phyloP scores from a whole-genome alignment of 306 rosid species.

The Inga oerstediana region DNA sequence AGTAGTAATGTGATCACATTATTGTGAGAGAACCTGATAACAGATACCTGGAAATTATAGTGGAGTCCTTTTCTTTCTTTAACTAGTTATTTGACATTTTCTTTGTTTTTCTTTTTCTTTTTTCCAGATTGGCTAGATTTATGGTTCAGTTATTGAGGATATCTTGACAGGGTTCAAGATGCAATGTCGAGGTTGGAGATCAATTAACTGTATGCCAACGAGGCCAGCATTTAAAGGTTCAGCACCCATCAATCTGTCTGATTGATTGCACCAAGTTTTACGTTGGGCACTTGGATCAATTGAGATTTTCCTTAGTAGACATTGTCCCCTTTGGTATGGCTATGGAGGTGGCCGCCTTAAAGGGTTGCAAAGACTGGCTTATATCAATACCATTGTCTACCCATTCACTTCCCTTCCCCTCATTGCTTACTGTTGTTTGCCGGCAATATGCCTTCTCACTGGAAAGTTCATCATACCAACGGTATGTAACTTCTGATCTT shows the following conservation, averaged over 20 bases:
- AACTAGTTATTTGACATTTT: too few relatives aligned
- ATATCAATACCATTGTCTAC: conserved; percentile 92
- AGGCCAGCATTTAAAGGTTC: conserved; percentile 99
- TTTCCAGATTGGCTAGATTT: conserved; percentile 91
- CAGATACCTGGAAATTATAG: too few relatives aligned
- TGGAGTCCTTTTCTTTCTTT: too few relatives aligned
- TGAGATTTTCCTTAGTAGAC: conserved; percentile 95
- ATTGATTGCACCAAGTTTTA: conserved; percentile 93
- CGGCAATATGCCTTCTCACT: conserved; percentile 96
- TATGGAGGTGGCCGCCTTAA: too few relatives aligned
- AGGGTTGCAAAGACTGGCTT: conserved; percentile 88
- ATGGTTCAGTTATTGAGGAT: conserved; percentile 98
- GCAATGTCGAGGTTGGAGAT: conserved; percentile 99
- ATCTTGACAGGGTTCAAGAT: conserved; percentile 95
- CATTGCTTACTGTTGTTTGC: conserved; percentile 86
- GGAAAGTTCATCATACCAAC: conserved; percentile 98
- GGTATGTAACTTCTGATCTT: conserved; percentile 48
- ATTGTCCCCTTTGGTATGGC: too few relatives aligned
- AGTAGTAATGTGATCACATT: background rate
- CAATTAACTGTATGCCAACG: conserved; percentile 91
- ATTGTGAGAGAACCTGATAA: too few relatives aligned
- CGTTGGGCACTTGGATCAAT: conserved; percentile 99
- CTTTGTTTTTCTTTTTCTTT: background rate
- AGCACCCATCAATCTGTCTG: conserved; percentile 96
- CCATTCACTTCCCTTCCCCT: conserved; percentile 98